Evolutionary conservation across 2,329 filamentous ascomycete genomes (phyloP), one percentile per base, ranked within the genome.

Genomic region (Penicillium italicum): DNA sequence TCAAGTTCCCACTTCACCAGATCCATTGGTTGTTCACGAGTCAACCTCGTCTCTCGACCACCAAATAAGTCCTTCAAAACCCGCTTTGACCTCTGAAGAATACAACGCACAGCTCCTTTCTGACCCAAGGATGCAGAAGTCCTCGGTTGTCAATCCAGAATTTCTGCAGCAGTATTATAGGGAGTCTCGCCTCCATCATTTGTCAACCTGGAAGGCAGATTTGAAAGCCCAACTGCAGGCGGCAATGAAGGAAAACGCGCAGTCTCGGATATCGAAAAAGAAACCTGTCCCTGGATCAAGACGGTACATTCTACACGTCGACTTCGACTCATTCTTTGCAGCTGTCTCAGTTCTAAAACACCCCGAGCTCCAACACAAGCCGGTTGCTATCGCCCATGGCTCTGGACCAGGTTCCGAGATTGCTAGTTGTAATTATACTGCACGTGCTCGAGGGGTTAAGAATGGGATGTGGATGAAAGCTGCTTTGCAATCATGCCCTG

Each of bases 401-500:
- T 83, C 82, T 42, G 93, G 93, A 0, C 85, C 84, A 24, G 91
- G 90, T 0, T 96, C 93, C 0, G 94, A 99, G 69, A 97, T 99
- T 66, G 94, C 94, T 22, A 97, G 92, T 61, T 99, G 94, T 75
- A 99, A 99, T 67, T 99, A 99, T 69, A 86, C 88, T 20, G 94
- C 95, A 7, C 85, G 94, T 36, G 81, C 84, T 31, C 94, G 87
- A 64, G 93, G 93, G 1, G 81, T 99, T 52, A 96, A 92, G 69
- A 99, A 99, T 64, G 95, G 95, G 36, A 99, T 97, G 94, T 99
- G 95, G 94, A 97, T 99, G 93, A 95, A 93, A 70, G 82, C 83
- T 33, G 94, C 94, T 0, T 80, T 88, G 56, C 87, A 94, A 62
- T 73, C 94, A 18, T 99, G 91, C 68, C 87, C 93, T 0, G 85